These are phyloP conservation scores for Solanum lycopersicoides DNA, from an alignment of 257 asterid species.

Conservation along the genomic window DNA sequence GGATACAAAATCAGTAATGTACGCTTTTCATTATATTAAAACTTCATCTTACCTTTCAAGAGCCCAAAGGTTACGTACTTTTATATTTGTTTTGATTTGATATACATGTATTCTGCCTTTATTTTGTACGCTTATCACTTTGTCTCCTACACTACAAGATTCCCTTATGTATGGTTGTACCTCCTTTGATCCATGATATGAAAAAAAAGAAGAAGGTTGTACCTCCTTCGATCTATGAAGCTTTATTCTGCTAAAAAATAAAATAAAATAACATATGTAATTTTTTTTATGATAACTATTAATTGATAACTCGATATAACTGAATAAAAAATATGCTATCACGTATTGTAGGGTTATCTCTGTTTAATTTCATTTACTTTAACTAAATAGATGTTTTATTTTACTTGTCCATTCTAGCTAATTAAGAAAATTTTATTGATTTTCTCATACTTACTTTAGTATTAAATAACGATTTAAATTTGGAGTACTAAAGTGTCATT, in stretches of 20 bases:
- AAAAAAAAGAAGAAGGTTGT: too few relatives aligned
- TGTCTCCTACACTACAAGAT: not conserved
- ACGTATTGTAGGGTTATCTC: not conserved
- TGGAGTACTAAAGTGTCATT: not conserved
- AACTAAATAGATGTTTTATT: too few relatives aligned
- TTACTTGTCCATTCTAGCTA: too few relatives aligned
- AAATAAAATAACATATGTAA: not conserved
- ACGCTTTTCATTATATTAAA: not conserved
- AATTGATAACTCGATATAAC: not conserved
- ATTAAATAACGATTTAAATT: not conserved
- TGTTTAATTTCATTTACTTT: not conserved
- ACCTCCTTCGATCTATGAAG: not conserved
- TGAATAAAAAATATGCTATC: not conserved
- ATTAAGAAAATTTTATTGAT: too few relatives aligned
- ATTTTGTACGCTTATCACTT: not conserved
- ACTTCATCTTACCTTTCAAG: conserved; percentile 25
- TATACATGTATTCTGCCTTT: not conserved
- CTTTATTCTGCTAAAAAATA: not conserved
- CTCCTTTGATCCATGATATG: not conserved
- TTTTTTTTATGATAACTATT: not conserved
- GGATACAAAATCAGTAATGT: not conserved
- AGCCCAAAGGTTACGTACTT: conserved; percentile 22
- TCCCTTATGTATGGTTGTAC: not conserved
- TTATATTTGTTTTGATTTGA: not conserved
- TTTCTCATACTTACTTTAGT: not conserved